A percentile compares a stretch with the other conserved stretches of the same genome.
These are phyloP conservation scores for Phyllosticta capitalensis DNA, from an alignment of 2,329 filamentous ascomycete genomes.

Conservation along the genomic window DNA sequence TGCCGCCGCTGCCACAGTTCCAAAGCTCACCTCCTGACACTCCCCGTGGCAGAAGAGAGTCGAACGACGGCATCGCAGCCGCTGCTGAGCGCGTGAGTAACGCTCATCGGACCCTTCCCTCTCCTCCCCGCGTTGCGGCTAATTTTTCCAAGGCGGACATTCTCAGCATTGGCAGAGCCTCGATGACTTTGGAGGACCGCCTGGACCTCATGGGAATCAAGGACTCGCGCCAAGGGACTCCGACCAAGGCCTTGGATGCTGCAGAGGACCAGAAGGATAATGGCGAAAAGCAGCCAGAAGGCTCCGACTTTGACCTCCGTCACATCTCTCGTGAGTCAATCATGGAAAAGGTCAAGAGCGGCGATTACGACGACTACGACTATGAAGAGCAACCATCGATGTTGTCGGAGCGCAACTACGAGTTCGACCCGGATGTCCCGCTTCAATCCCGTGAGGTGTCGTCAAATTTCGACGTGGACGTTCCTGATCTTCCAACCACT, in stretches of 20 bases:
- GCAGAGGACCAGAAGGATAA: slow-evolving; percentile 1
- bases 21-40: slow-evolving; percentile 42
- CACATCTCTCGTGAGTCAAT: slow-evolving; percentile 93
- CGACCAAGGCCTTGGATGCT: slow-evolving; percentile 22
- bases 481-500: slow-evolving; percentile 58
- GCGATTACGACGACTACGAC: slow-evolving; percentile 41
- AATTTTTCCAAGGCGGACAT: slow-evolving; percentile 67
- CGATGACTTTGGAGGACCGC: slow-evolving; percentile 76
- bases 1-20: slow-evolving; percentile 74
- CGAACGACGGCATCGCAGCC: slow-evolving; percentile 56
- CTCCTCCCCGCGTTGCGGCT: slow-evolving; percentile 55
- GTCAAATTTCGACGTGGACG: slow-evolving; percentile 49
- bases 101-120: slow-evolving; percentile 59
- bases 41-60: slow-evolving; percentile 39
- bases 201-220: slow-evolving; percentile 78
- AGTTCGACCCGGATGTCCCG: slow-evolving; percentile 75
- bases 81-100: slow-evolving; percentile 63
- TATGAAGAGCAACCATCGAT: slow-evolving; percentile 29
- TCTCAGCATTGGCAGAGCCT: slow-evolving; percentile 61
- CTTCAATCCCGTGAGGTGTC: slow-evolving; percentile 75
- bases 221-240: slow-evolving; percentile 38
- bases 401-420: slow-evolving; percentile 45
- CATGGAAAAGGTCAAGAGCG: slow-evolving; percentile 70
- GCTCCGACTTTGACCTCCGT: slow-evolving; percentile 54
- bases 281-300: slow-evolving; percentile 12